These are phyloP conservation scores for Lepidium africanum DNA, from an alignment of 345 rosid species.

Conservation along the genomic window DNA sequence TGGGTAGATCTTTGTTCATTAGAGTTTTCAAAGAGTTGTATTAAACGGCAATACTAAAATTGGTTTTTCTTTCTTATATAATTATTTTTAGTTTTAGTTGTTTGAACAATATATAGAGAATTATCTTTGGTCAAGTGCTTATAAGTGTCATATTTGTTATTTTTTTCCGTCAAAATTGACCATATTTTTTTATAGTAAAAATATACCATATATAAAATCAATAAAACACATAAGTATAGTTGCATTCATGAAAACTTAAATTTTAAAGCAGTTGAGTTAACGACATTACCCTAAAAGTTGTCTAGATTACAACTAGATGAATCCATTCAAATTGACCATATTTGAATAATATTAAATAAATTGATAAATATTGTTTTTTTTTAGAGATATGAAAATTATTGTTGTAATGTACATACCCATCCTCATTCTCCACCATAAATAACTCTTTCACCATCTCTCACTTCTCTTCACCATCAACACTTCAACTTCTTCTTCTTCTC, in stretches of 20 bases:
- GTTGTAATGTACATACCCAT: constrained; percentile 1
- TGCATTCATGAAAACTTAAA: not conserved
- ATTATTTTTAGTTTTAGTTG: not conserved
- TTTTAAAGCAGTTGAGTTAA: constrained; percentile 3
- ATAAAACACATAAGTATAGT: not conserved
- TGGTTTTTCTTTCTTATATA: not conserved
- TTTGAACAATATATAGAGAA: too few relatives aligned
- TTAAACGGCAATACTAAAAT: not conserved
- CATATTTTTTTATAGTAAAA: too few relatives aligned
- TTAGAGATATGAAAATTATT: constrained; percentile 2
- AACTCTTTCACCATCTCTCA: constrained; percentile 21
- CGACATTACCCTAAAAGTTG: constrained; percentile 2
- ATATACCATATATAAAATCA: not conserved
- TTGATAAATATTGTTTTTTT: not conserved
- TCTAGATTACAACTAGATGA: not conserved
- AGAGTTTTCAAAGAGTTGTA: not conserved
- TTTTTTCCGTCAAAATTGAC: too few relatives aligned
- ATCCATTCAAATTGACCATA: constrained; percentile 12
- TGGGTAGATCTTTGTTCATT: not conserved
- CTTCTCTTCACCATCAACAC: constrained; percentile 17
- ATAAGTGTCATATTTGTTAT: too few relatives aligned
- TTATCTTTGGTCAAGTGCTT: too few relatives aligned
- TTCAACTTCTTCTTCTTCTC: constrained; percentile 7
- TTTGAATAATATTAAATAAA: constrained; percentile 6
- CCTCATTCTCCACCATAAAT: constrained; percentile 32